A percentile compares a stretch with the other conserved stretches of the same genome.
phyloP scores from a whole-genome alignment of 2,329 filamentous ascomycete genomes.

The Phialophora tarda region DNA sequence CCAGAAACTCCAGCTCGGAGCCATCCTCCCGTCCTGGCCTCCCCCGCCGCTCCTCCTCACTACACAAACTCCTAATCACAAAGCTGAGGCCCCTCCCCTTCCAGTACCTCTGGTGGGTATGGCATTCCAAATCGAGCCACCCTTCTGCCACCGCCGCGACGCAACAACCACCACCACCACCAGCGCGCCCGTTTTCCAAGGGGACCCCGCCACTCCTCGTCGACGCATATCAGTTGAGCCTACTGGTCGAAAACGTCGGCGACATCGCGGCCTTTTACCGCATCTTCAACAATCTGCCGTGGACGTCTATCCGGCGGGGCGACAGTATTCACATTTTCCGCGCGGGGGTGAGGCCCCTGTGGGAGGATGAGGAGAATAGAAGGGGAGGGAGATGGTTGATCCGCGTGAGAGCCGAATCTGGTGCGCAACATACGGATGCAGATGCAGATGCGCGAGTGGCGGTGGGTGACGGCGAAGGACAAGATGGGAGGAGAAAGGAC shows the following conservation, averaged over 20 bases:
- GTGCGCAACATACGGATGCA: not conserved
- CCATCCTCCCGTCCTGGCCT: not conserved
- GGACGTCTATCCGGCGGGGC: conserved; percentile 75
- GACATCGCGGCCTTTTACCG: conserved; percentile 69
- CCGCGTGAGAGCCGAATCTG: conserved; percentile 73
- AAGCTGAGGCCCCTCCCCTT: conserved; percentile 55
- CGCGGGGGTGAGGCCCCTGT: conserved; percentile 74
- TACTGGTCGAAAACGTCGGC: conserved; percentile 49
- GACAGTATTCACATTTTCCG: conserved; percentile 83
- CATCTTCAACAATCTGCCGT: conserved; percentile 80
- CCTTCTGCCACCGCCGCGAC: not conserved
- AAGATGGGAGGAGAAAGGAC: conserved; percentile 18
- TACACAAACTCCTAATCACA: conserved; percentile 52
- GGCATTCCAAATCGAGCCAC: conserved; percentile 50
- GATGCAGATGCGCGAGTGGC: not conserved
- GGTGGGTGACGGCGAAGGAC: not conserved
- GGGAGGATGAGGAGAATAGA: conserved; percentile 86
- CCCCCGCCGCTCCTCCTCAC: conserved; percentile 42
- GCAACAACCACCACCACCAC: not conserved
- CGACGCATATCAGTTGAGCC: conserved; percentile 44
- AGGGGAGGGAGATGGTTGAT: conserved; percentile 92
- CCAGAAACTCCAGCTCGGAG: not conserved
- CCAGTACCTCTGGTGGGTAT: conserved; percentile 56
- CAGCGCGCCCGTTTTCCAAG: not conserved
- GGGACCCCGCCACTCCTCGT: not conserved